phyloP scores from a whole-genome alignment of 2,329 filamentous ascomycete genomes.

The Aspergillus melleus region DNA sequence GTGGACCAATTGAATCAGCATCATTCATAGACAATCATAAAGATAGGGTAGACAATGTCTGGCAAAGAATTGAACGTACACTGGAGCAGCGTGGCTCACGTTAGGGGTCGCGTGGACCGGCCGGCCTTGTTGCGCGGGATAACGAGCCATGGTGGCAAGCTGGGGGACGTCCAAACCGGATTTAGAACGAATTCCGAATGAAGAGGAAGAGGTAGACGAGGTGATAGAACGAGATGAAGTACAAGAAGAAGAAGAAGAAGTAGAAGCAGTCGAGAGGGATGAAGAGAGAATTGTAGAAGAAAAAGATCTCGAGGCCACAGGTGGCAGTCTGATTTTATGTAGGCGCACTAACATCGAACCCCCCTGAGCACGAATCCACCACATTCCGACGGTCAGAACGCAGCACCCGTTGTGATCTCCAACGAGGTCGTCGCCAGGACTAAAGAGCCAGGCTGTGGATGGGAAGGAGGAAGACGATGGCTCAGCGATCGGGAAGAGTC shows the following conservation, averaged over 20 bases:
- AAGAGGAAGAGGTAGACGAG: constrained; percentile 17
- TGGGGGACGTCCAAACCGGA: constrained; percentile 26
- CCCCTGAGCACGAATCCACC: constrained; percentile 34
- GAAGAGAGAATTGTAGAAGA: neutral
- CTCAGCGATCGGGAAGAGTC: constrained; percentile 26
- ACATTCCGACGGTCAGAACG: constrained; percentile 54
- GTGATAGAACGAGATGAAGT: constrained; percentile 12
- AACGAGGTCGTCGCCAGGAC: constrained; percentile 20
- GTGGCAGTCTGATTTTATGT: constrained; percentile 34
- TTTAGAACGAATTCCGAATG: constrained; percentile 13
- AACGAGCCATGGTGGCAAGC: constrained; percentile 36
- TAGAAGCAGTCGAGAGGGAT: constrained; percentile 3
- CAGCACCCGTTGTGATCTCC: constrained; percentile 17
- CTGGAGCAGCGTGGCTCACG: constrained; percentile 32
- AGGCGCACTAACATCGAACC: constrained; percentile 31
- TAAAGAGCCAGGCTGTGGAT: constrained; percentile 19
- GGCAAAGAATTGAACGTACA: constrained; percentile 26
- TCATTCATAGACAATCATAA: neutral
- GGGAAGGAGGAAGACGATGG: constrained; percentile 15
- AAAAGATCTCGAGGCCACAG: constrained; percentile 14
- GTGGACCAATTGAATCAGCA: constrained; percentile 9
- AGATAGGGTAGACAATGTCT: neutral
- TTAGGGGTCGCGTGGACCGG: constrained; percentile 37
- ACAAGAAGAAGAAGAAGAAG: constrained; percentile 7
- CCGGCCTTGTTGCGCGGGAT: constrained; percentile 36